Conservation (phyloP, 805 yeast species). For the Lipomyces kockii region DNA sequence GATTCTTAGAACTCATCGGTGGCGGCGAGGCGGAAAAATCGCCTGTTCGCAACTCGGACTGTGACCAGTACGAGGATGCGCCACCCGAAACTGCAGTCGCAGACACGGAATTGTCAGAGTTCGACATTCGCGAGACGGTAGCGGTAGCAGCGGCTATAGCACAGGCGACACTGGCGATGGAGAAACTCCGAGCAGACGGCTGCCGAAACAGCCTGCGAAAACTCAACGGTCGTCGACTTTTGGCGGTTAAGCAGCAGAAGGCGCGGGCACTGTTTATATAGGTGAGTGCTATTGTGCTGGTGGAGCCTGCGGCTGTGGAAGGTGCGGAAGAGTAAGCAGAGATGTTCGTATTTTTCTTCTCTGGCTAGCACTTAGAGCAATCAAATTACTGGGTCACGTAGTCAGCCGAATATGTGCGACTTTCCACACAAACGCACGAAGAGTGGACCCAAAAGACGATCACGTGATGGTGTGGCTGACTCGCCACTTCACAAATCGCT, state of each 20-base stretch:
- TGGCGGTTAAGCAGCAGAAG: neutral
- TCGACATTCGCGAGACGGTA: neutral
- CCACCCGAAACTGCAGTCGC: neutral
- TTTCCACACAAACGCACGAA: neutral
- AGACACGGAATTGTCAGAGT: neutral
- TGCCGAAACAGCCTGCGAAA: neutral
- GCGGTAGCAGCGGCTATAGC: slow-evolving; percentile 6
- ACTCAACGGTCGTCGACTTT: slow-evolving; percentile 4
- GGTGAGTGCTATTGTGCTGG: neutral
- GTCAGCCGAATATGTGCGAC: neutral
- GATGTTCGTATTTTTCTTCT: neutral
- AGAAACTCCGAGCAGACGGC: slow-evolving; percentile 1
- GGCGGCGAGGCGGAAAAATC: neutral
- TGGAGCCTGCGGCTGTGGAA: neutral
- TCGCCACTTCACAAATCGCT: too few relatives aligned
- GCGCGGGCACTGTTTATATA: neutral
- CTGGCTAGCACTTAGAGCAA: neutral
- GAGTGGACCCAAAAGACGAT: neutral
- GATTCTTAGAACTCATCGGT: neutral
- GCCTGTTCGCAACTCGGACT: neutral
- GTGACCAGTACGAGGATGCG: neutral
- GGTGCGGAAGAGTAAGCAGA: neutral
- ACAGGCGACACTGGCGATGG: neutral
- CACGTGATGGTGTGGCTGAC: neutral
- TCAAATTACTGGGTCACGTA: neutral